phyloP scores from a whole-genome alignment of 2,329 filamentous ascomycete species.

The Mycosphaerella arachidis region DNA sequence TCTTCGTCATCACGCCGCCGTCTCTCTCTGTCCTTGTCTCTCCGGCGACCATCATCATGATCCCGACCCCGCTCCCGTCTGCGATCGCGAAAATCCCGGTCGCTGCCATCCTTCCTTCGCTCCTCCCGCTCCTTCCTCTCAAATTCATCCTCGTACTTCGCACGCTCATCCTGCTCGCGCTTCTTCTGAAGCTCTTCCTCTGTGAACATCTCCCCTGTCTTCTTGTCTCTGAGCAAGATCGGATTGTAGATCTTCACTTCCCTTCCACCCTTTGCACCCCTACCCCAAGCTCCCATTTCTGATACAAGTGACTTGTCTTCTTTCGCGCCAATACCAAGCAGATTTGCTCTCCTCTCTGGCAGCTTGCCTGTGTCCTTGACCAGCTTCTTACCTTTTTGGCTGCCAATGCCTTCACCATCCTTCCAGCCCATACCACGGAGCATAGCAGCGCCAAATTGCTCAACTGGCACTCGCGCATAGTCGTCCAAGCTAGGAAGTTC shows the following conservation, averaged over 20 bases:
- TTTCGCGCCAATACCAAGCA: constrained; percentile 85
- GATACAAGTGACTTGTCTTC: constrained; percentile 60
- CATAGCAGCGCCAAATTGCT: constrained; percentile 88
- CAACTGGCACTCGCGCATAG: constrained; percentile 84
- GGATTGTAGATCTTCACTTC: constrained; percentile 60
- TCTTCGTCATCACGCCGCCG: constrained; percentile 15
- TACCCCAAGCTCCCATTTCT: constrained; percentile 77
- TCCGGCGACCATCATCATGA: constrained; percentile 12
- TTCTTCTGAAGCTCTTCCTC: constrained; percentile 55
- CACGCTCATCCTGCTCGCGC: constrained; percentile 44
- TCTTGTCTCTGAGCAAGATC: constrained; percentile 56
- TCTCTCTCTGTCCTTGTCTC: constrained; percentile 19
- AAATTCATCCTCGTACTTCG: constrained; percentile 42
- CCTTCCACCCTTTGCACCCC: constrained; percentile 51
- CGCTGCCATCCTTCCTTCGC: constrained; percentile 23
- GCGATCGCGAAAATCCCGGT: constrained; percentile 14
- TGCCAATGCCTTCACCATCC: constrained; percentile 57
- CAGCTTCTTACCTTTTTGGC: constrained; percentile 40
- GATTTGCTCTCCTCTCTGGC: constrained; percentile 67
- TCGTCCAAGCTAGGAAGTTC: constrained; percentile 73
- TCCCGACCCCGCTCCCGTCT: constrained; percentile 16
- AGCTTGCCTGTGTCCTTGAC: constrained; percentile 53
- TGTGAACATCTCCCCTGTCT: constrained; percentile 58
- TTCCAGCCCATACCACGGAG: constrained; percentile 96
- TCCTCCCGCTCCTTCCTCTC: constrained; percentile 38